A percentile compares a stretch with the other conserved stretches of the same genome.
Evolutionary conservation across 1,284 basidiomycete genomes (phyloP).

Genomic region (Leucoagaricus sp.): DNA sequence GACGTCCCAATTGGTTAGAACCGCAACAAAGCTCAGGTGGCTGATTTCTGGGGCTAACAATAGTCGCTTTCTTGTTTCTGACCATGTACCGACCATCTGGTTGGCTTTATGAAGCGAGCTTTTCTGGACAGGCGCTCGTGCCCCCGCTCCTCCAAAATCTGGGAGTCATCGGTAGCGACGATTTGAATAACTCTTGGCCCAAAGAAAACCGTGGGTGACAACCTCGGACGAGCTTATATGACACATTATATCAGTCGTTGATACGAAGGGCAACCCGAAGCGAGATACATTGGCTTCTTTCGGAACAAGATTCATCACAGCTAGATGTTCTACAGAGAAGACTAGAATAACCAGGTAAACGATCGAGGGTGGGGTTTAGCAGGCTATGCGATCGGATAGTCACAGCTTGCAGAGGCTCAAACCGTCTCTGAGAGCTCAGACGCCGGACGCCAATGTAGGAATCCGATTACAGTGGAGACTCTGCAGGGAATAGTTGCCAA

Average conservation of each 20-base stretch:
- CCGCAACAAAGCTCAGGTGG: not conserved
- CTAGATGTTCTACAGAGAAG: not conserved
- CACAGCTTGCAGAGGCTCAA: not conserved
- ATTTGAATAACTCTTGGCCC: not conserved
- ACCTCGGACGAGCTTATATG: not conserved
- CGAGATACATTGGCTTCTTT: not conserved
- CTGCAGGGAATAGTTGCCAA: not conserved
- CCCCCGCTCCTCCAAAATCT: not conserved
- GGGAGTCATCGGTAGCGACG: not conserved
- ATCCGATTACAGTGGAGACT: not conserved
- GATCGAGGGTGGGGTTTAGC: not conserved
- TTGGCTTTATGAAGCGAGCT: not conserved
- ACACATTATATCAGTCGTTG: not conserved
- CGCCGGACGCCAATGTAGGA: not conserved
- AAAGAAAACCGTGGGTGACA: not conserved
- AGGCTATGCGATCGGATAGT: not conserved
- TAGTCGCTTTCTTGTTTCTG: not conserved
- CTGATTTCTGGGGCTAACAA: not conserved
- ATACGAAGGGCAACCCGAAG: not conserved
- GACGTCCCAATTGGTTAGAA: not conserved
- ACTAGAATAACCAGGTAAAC: not conserved
- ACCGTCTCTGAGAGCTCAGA: not conserved
- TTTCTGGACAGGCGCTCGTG: not conserved
- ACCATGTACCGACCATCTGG: not conserved
- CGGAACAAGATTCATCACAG: constrained; percentile 1